Base-by-base conservation (phyloP, 768 basidiomycete species). In the Pulveroboletus sp. region DNA sequence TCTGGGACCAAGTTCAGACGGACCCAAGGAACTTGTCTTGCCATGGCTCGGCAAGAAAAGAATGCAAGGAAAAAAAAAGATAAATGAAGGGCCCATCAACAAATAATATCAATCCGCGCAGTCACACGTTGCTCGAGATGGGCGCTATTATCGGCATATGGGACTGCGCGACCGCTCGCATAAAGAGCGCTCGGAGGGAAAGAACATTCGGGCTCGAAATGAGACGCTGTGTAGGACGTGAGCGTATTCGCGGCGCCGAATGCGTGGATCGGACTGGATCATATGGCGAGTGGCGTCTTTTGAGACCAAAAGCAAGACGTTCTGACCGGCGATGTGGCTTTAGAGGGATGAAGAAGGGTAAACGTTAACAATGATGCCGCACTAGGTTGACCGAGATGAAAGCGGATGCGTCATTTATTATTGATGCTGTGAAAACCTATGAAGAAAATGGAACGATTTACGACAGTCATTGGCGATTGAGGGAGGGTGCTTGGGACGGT, bases 401-500 rank as follows among this genome's bases (percentile, higher is more conserved):
- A 34, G 14, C 8, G 12, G 27, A 33, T 43, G 51, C 38, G 40
- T 57, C 52, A 53, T 36, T 9, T 14, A 23, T 25, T 24, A 24
- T 19, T 7, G 45, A 36, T 37, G 43, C 50, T 56, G 61, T 62
- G 61, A 52, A 23, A 24, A 41, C 38, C 40, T 17, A 40, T 50
- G 49, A 46, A 35, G 29, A 43, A 45, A 29, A 47, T 47, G 48
- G 45, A 27, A 39, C 4, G 8, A 47, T 45, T 60, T 63, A 63
- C 55, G 61, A 63, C 50, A 53, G 41, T 38, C 32, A 44, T 44
- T 36, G 50, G 51, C 45, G 51, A 57, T 63, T 47, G 59, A 45
- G 47, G 29, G 50, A 43, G 56, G 21, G 25, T 32, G 38, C 40
- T 45, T 42, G 40, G 21, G 12, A 49, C 29, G 45, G 49, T 37